Evolutionary conservation across 257 asterid species (phyloP).

Genomic region (Jacaranda mimosifolia): DNA sequence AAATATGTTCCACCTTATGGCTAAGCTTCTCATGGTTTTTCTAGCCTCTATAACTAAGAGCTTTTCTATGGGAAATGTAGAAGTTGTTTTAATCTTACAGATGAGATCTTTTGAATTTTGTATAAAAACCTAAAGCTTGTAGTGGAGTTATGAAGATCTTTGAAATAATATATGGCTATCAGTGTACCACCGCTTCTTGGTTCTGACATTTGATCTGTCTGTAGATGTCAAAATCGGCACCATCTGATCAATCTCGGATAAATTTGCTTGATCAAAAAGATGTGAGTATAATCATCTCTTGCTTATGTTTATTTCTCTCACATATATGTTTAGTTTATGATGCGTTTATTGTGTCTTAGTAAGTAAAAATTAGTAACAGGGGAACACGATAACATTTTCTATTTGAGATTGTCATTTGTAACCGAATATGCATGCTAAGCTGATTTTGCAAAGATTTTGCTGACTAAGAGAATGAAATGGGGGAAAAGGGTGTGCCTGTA

Average conservation of each 20-base stretch:
- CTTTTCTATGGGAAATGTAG: constrained; percentile 9
- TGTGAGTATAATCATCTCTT: constrained; percentile 58
- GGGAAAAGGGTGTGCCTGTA: not conserved
- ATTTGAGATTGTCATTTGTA: constrained; percentile 23
- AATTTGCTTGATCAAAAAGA: constrained; percentile 93
- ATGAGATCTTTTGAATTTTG: constrained; percentile 3
- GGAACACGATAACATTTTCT: not conserved
- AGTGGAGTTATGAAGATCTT: constrained; percentile 5
- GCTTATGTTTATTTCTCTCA: not conserved
- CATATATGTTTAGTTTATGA: constrained; percentile 8
- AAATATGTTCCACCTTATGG: not conserved
- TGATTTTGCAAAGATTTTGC: not conserved
- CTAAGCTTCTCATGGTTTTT: not conserved
- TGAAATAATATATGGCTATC: not conserved
- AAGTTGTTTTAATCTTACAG: constrained; percentile 1
- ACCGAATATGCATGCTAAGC: not conserved
- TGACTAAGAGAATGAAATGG: constrained; percentile 11
- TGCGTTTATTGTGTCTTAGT: constrained; percentile 1
- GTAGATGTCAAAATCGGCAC: constrained; percentile 98
- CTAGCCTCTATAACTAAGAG: not conserved
- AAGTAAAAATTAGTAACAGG: not conserved
- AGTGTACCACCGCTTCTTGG: not conserved
- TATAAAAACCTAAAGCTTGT: not conserved
- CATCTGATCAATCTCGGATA: constrained; percentile 94
- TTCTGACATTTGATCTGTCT: constrained; percentile 37